Conservation (phyloP, 2,329 filamentous ascomycete genomes). For the Colletotrichum tanaceti region DNA sequence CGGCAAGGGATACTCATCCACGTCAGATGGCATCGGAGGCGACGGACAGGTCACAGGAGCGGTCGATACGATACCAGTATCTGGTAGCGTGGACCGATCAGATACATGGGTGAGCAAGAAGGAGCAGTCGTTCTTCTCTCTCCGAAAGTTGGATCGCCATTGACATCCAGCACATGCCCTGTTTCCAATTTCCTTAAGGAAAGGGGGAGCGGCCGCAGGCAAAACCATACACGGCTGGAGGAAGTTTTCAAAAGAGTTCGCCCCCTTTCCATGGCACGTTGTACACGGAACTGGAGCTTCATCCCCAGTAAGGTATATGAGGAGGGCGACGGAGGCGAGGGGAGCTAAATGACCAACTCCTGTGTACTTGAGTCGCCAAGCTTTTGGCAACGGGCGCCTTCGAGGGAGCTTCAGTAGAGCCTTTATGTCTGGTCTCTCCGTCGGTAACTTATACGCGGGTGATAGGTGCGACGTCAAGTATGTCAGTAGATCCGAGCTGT, state of each 20-base stretch:
- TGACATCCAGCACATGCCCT: constrained; percentile 48
- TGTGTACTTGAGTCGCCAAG: constrained; percentile 16
- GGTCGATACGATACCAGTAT: not conserved
- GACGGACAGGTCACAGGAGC: not conserved
- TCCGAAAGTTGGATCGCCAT: constrained; percentile 46
- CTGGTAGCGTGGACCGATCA: not conserved
- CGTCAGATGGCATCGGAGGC: not conserved
- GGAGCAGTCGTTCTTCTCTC: constrained; percentile 45
- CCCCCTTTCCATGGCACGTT: not conserved
- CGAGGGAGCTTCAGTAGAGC: constrained; percentile 27
- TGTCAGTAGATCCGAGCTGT: not conserved
- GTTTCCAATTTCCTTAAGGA: constrained; percentile 41
- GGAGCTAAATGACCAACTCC: constrained; percentile 18
- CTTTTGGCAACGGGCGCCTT: constrained; percentile 4
- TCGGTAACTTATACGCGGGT: constrained; percentile 10
- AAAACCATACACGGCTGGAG: constrained; percentile 46
- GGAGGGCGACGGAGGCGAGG: constrained; percentile 19
- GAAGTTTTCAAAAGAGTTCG: not conserved
- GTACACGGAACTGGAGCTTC: constrained; percentile 8
- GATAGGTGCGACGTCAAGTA: constrained; percentile 19
- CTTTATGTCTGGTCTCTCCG: constrained; percentile 31
- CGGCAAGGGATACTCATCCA: not conserved
- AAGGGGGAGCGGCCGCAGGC: constrained; percentile 40
- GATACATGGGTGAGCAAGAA: constrained; percentile 34
- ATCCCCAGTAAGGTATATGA: constrained; percentile 37